A percentile compares a stretch with the other conserved stretches of the same genome.
Evolutionary conservation across 345 rosid species (phyloP).

Genomic region (Hibiscus tridactylites): DNA sequence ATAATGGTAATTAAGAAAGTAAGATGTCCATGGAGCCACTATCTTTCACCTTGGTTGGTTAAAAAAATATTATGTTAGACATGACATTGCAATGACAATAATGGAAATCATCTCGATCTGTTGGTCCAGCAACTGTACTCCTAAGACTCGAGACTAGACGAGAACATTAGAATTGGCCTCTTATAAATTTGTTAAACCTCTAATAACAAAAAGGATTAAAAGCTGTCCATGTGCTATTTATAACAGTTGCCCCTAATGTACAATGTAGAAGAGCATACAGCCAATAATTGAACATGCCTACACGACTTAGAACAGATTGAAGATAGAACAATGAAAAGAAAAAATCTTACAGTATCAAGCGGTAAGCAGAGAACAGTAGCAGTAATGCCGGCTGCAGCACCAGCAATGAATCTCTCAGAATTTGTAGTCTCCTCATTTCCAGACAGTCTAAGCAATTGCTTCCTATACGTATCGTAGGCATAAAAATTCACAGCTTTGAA

Average conservation of each 20-base stretch:
- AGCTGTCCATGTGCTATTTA: not conserved
- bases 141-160: not conserved
- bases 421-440: conserved; percentile 57
- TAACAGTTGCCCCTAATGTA: not conserved
- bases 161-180: not conserved
- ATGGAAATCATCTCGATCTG: not conserved
- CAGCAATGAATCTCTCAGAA: conserved; percentile 64
- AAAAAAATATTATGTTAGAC: not conserved
- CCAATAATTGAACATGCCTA: not conserved
- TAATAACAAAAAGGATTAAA: not conserved
- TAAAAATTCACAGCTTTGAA: conserved; percentile 65
- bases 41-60: not conserved
- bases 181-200: not conserved
- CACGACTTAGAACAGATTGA: not conserved
- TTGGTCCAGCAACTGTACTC: not conserved
- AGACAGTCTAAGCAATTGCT: conserved; percentile 46
- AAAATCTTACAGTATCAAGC: conserved; percentile 47
- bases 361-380: conserved; percentile 65
- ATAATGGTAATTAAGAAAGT: no score
- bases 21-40: no score
- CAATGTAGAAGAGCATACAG: not conserved
- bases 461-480: conserved; percentile 64
- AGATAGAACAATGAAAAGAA: not conserved
- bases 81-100: not conserved
- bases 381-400: conserved; percentile 74